Evolutionary conservation across 352 stramenopile species (phyloP).

Genomic region (Phytophthora hibernalis): DNA sequence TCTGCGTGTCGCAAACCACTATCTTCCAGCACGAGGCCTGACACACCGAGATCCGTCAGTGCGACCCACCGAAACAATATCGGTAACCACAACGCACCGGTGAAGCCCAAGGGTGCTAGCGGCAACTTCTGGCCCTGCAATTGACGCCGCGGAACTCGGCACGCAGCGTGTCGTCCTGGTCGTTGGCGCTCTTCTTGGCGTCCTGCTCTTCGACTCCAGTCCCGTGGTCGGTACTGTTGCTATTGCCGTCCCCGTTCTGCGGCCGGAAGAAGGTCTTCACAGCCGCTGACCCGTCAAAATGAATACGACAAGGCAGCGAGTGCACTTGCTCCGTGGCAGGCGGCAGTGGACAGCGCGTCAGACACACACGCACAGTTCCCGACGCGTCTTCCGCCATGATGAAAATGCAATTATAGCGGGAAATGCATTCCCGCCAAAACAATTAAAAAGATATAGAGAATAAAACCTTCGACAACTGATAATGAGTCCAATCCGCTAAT

Average conservation of each 20-base stretch:
- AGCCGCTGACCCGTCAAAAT: conserved; percentile 64
- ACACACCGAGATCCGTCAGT: conserved; percentile 8
- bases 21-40: conserved; percentile 73
- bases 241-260: conserved; percentile 28
- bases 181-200: conserved; percentile 19
- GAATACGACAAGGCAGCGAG: conserved; percentile 78
- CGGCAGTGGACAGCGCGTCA: conserved; percentile 79
- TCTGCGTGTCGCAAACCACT: conserved; percentile 58
- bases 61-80: neutral
- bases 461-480: neutral
- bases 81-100: conserved; percentile 39
- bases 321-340: conserved; percentile 65
- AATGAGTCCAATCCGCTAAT: neutral
- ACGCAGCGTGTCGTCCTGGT: conserved; percentile 24
- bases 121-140: conserved; percentile 58
- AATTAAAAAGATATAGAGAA: conserved; percentile 19
- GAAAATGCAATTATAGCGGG: conserved; percentile 5
- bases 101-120: conserved; percentile 51
- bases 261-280: conserved; percentile 84
- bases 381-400: conserved; percentile 31
- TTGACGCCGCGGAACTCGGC: conserved; percentile 77
- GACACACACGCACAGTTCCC: conserved; percentile 52
- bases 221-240: conserved; percentile 34
- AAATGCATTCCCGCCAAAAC: conserved; percentile 38
- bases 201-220: conserved; percentile 32